Percentiles rank a stretch among this genome's conserved stretches.
These are phyloP conservation scores for Paramecium primaurelia DNA, from an alignment of 73 alveolate species.

Conservation along the genomic window DNA sequence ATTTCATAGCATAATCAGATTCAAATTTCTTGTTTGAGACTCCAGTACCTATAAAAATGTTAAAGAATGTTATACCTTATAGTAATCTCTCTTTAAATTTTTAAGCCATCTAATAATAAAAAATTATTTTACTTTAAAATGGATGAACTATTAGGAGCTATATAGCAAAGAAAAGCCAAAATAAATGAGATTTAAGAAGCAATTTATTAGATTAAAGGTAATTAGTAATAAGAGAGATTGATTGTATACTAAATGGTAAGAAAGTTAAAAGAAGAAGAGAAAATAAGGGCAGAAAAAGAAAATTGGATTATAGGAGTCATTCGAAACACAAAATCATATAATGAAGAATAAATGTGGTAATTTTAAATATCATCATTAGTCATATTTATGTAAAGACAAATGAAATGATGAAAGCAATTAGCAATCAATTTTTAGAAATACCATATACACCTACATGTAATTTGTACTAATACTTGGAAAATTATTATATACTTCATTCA, in stretches of 20 bases:
- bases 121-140: background rate
- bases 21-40: background rate
- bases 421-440: background rate
- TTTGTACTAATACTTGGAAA: background rate
- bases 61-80: background rate
- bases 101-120: conserved; percentile 22
- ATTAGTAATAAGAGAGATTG: background rate
- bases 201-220: background rate
- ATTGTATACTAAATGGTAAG: background rate
- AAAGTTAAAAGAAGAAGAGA: background rate
- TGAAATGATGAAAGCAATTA: background rate
- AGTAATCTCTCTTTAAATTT: conserved; percentile 7
- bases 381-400: background rate
- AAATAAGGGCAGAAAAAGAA: background rate
- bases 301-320: background rate
- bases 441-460: background rate
- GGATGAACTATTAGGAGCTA: background rate
- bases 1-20: conserved; percentile 22
- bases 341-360: conserved; percentile 20
- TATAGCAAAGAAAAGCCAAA: background rate
- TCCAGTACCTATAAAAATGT: background rate
- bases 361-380: background rate
- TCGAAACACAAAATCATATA: background rate
- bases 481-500: background rate
- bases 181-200: background rate